phyloP scores from a whole-genome alignment of 2,329 filamentous ascomycete species.

The Penicillium sp. region DNA sequence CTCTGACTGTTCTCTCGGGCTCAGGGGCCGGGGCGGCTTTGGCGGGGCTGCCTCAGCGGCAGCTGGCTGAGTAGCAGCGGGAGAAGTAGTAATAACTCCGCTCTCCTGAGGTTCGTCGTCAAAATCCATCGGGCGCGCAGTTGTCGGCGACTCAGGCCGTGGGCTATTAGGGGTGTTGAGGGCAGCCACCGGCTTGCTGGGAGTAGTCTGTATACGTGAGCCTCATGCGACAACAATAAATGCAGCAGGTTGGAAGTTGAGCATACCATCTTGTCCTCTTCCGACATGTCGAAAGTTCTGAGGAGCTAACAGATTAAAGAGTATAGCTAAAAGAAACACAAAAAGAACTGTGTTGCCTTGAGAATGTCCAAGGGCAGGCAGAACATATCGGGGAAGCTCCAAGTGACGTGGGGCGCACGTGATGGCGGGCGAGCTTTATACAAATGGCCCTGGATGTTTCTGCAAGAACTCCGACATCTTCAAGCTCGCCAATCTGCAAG shows the following conservation, averaged over 20 bases:
- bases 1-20: constrained; percentile 78
- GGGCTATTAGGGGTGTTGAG: constrained; percentile 29
- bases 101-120: constrained; percentile 54
- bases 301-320: neutral
- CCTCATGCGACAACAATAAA: constrained; percentile 12
- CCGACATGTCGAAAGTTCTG: constrained; percentile 30
- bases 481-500: neutral
- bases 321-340: neutral
- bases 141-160: constrained; percentile 52
- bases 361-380: constrained; percentile 18
- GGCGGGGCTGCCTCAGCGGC: constrained; percentile 54
- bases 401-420: constrained; percentile 29
- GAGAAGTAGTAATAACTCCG: constrained; percentile 29
- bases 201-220: constrained; percentile 32
- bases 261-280: constrained; percentile 38
- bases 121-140: constrained; percentile 55
- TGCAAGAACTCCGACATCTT: constrained; percentile 8
- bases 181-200: constrained; percentile 34
- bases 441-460: constrained; percentile 10
- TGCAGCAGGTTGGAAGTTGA: constrained; percentile 1
- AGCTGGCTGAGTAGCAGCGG: constrained; percentile 28
- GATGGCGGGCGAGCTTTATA: constrained; percentile 22
- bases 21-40: constrained; percentile 80
- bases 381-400: constrained; percentile 24
- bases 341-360: constrained; percentile 18